phyloP scores from a whole-genome alignment of 495 filamentous ascomycete species.

The Podospora sp. region DNA sequence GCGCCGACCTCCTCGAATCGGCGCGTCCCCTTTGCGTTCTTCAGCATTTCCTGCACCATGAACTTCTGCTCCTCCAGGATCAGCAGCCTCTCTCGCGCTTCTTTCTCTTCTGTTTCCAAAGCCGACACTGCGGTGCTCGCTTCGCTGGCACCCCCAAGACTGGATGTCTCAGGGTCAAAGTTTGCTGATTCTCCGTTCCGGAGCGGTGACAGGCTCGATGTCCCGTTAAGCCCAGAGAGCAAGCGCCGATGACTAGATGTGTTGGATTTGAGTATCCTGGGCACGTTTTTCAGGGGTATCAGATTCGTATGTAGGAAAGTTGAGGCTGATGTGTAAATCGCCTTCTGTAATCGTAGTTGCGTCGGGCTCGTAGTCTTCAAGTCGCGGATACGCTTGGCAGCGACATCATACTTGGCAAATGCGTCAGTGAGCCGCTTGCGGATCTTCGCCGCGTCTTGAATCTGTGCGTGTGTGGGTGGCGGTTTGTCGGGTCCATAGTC shows the following conservation, averaged over 20 bases:
- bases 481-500: conserved; percentile 59
- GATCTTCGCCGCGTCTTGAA: conserved; percentile 86
- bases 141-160: conserved; percentile 54
- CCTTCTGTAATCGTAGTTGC: conserved; percentile 77
- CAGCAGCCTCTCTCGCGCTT: conserved; percentile 78
- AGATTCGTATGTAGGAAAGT: conserved; percentile 90
- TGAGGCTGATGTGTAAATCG: conserved; percentile 79
- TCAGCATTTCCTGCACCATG: conserved; percentile 86
- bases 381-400: conserved; percentile 80
- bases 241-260: conserved; percentile 41
- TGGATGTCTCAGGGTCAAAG: conserved; percentile 61
- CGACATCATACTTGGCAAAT: conserved; percentile 86
- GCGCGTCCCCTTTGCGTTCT: conserved; percentile 73
- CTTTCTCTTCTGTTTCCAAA: conserved; percentile 84
- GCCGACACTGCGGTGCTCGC: conserved; percentile 66
- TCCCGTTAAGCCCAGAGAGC: conserved; percentile 36
- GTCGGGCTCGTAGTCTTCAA: conserved; percentile 70
- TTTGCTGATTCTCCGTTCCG: conserved; percentile 47
- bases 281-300: conserved; percentile 85
- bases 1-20: conserved; percentile 89
- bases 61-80: conserved; percentile 95
- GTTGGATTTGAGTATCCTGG: conserved; percentile 70
- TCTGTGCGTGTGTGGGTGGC: conserved; percentile 71
- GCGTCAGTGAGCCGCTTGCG: conserved; percentile 89
- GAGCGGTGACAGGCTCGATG: conserved; percentile 35